phyloP scores from a whole-genome alignment of 78 protist genomes.

The Dictyostelium capitatum region DNA sequence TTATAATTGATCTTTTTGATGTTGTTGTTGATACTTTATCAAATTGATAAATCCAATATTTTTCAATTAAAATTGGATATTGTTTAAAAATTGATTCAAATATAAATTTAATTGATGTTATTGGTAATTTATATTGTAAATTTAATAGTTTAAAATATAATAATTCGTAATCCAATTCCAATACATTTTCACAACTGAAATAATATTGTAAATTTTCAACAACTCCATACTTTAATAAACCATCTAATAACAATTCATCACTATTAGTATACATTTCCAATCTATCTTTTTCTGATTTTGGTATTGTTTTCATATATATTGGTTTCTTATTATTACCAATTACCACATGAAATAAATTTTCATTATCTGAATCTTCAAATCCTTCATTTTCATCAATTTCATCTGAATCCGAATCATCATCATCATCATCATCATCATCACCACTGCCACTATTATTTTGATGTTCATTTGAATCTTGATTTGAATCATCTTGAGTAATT shows the following conservation, averaged over 20 bases:
- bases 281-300: slow-evolving; percentile 2
- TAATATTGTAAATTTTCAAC: not conserved
- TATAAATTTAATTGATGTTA: not conserved
- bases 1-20: not conserved
- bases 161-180: not conserved
- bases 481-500: too few species aligned
- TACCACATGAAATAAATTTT: not conserved
- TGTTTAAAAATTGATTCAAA: not conserved
- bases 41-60: not conserved
- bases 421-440: too few species aligned
- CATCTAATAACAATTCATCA: not conserved
- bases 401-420: too few species aligned
- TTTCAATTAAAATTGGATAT: not conserved
- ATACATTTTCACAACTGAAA: not conserved
- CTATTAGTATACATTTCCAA: not conserved
- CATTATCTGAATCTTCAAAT: too few species aligned
- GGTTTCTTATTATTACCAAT: not conserved
- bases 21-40: not conserved
- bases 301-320: not conserved
- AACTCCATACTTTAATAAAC: not conserved
- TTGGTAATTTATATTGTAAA: not conserved
- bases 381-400: too few species aligned
- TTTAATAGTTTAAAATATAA: not conserved
- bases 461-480: too few species aligned
- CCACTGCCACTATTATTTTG: too few species aligned